Evolutionary conservation across 2,329 filamentous ascomycete genomes (phyloP).

Genomic region (Aspergillus pseudotamarii): DNA sequence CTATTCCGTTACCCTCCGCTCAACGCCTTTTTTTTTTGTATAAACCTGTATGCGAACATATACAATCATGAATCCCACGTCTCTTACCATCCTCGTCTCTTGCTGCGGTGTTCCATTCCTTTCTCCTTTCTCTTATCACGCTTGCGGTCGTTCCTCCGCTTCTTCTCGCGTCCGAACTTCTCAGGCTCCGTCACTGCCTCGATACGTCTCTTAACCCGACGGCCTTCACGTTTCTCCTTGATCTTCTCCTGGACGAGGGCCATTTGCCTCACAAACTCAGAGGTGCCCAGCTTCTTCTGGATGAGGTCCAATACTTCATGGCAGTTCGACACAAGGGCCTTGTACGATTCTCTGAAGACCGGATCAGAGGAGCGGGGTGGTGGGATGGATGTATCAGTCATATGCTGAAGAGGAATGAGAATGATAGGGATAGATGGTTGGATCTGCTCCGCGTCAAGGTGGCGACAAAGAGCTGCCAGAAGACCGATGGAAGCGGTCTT

Average conservation of each 20-base stretch:
- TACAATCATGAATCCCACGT: conserved; percentile 20
- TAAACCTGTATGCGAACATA: conserved; percentile 21
- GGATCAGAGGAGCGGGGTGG: conserved; percentile 72
- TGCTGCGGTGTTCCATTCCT: conserved; percentile 70
- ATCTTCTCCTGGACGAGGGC: conserved; percentile 72
- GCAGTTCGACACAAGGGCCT: conserved; percentile 70
- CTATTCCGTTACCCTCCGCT: conserved; percentile 14
- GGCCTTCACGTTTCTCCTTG: conserved; percentile 69
- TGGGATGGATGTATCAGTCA: conserved; percentile 78
- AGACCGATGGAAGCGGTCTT: conserved; percentile 77
- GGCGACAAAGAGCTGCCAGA: conserved; percentile 68
- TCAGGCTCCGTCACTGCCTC: conserved; percentile 84
- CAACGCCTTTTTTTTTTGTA: conserved; percentile 28
- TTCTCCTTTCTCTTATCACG: conserved; percentile 80
- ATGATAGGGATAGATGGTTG: conserved; percentile 65
- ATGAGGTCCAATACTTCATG: conserved; percentile 79
- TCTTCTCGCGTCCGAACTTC: conserved; percentile 75
- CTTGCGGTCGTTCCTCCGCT: conserved; percentile 80
- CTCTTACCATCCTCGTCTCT: conserved; percentile 70
- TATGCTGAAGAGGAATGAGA: conserved; percentile 72
- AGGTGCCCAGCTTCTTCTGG: conserved; percentile 81
- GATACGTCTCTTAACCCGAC: conserved; percentile 84
- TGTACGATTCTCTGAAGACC: conserved; percentile 68
- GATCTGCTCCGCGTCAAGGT: conserved; percentile 61
- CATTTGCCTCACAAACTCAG: conserved; percentile 75